Evolutionary conservation across 2,329 filamentous ascomycete genomes (phyloP).

Genomic region (Aspergillus caelatus): DNA sequence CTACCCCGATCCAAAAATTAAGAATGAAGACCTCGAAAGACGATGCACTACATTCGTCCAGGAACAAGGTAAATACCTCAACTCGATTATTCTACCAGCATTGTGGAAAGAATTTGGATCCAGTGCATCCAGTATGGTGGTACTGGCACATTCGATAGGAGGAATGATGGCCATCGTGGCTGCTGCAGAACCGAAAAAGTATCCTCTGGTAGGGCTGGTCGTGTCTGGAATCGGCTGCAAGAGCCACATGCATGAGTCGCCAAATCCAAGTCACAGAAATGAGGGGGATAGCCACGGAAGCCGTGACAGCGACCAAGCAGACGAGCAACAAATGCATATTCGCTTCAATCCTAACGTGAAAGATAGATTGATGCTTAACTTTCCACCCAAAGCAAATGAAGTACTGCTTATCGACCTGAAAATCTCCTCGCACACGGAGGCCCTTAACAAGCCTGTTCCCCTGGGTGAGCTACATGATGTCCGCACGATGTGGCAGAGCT

Average conservation of each 20-base stretch:
- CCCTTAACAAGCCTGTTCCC: slow-evolving; percentile 12
- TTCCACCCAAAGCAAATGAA: neutral
- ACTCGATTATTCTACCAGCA: slow-evolving; percentile 3
- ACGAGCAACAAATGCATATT: neutral
- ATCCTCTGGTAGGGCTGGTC: slow-evolving; percentile 15
- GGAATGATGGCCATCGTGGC: slow-evolving; percentile 16
- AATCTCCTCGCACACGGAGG: neutral
- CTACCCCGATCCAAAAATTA: neutral
- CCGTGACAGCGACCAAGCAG: neutral
- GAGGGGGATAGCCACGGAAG: neutral
- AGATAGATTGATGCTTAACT: slow-evolving; percentile 10
- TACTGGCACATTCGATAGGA: slow-evolving; percentile 15
- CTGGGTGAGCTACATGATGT: slow-evolving; percentile 12
- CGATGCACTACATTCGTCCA: slow-evolving; percentile 3
- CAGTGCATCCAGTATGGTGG: slow-evolving; percentile 10
- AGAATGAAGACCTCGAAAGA: neutral
- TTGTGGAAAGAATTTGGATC: slow-evolving; percentile 15
- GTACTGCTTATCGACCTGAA: neutral
- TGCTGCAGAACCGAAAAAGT: slow-evolving; percentile 6
- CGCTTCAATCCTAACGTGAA: slow-evolving; percentile 8
- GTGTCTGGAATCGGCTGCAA: slow-evolving; percentile 15
- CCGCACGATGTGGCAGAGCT: slow-evolving; percentile 9
- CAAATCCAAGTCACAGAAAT: neutral
- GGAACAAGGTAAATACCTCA: slow-evolving; percentile 14
- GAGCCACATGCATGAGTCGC: neutral